phyloP scores from a whole-genome alignment of 2,329 filamentous ascomycete genomes.

The Pestalotiopsis sp. region DNA sequence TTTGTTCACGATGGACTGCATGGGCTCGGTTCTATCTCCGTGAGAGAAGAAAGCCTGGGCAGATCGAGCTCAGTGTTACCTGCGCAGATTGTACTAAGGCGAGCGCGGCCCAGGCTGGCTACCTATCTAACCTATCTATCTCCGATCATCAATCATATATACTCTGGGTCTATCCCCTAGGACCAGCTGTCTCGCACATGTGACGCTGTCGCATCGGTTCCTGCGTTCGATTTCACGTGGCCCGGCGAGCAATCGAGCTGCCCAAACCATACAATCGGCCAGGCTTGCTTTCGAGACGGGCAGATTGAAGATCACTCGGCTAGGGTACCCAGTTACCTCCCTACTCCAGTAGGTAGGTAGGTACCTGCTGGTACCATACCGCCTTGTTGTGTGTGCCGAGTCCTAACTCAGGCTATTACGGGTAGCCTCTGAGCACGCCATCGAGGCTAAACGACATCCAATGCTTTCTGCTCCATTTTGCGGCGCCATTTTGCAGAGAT shows the following conservation, averaged over 20 bases:
- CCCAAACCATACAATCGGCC: constrained; percentile 10
- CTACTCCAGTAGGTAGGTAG: constrained; percentile 5
- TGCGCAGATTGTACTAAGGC: background rate
- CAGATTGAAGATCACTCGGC: background rate
- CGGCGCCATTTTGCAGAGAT: background rate
- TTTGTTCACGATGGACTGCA: background rate
- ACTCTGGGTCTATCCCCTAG: background rate
- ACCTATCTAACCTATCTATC: background rate
- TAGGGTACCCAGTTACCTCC: constrained; percentile 12
- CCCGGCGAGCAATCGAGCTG: background rate
- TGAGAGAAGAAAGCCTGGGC: background rate
- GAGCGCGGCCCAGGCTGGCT: too few species aligned
- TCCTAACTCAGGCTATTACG: background rate
- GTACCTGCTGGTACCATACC: constrained; percentile 13
- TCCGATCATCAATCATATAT: background rate
- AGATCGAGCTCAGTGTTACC: background rate
- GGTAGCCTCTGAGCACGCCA: constrained; percentile 34
- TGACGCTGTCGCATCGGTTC: constrained; percentile 8
- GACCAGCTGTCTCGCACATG: background rate
- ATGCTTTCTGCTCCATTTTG: constrained; percentile 18
- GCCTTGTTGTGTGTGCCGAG: constrained; percentile 7
- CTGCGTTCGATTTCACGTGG: constrained; percentile 13
- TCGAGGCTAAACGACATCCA: constrained; percentile 30
- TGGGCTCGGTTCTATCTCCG: constrained; percentile 6
- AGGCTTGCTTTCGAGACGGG: background rate